phyloP scores from a whole-genome alignment of 495 filamentous ascomycete species.

The Darksidea phi region DNA sequence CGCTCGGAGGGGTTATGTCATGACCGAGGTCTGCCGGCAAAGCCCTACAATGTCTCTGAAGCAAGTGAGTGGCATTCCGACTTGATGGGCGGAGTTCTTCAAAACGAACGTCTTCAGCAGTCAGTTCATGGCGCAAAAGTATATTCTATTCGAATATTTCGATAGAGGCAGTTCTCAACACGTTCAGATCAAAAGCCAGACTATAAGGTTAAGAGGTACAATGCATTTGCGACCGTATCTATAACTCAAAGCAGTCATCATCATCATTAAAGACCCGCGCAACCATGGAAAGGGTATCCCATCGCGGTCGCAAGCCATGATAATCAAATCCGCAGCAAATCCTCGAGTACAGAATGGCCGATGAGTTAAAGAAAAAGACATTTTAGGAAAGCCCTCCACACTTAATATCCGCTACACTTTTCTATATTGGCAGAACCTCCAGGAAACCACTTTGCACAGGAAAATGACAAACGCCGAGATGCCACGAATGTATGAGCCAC shows the following conservation, averaged over 20 bases:
- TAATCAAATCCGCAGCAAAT: slow-evolving; percentile 31
- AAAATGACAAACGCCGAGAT: slow-evolving; percentile 34
- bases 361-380: slow-evolving; percentile 7
- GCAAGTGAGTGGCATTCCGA: not conserved
- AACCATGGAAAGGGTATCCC: slow-evolving; percentile 26
- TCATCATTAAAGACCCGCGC: slow-evolving; percentile 23
- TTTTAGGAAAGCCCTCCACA: not conserved
- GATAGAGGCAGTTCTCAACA: too few relatives aligned
- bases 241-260: slow-evolving; percentile 31
- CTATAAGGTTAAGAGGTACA: slow-evolving; percentile 3
- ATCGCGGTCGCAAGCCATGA: slow-evolving; percentile 24
- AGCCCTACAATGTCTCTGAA: too few relatives aligned
- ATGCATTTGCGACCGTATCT: slow-evolving; percentile 21
- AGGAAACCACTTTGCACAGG: slow-evolving; percentile 14
- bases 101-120: too few relatives aligned
- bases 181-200: not conserved
- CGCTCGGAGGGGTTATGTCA: slow-evolving; percentile 20
- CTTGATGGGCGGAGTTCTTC: not conserved
- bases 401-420: not conserved
- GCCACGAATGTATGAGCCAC: slow-evolving; percentile 15
- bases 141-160: too few relatives aligned
- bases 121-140: too few relatives aligned
- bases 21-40: slow-evolving; percentile 13
- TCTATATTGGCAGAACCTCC: not conserved
- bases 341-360: slow-evolving; percentile 8